A percentile compares a stretch with the other conserved stretches of the same genome.
These are phyloP conservation scores for Amaranthus palmeri DNA, from an alignment of 148 eudicot species.

Conservation along the genomic window DNA sequence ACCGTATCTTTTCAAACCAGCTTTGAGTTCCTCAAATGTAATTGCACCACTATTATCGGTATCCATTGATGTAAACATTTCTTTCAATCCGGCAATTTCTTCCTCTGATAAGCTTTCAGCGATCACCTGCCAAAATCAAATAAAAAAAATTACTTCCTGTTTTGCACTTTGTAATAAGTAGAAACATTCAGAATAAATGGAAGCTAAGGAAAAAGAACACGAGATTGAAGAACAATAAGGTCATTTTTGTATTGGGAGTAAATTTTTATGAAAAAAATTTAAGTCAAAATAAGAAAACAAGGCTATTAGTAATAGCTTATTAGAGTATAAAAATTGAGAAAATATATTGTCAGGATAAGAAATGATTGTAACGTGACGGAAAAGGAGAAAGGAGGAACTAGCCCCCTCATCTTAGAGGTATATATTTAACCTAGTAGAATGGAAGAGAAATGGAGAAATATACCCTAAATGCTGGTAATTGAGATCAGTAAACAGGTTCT, in stretches of 20 bases:
- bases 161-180: neutral
- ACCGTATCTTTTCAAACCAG: slow-evolving; percentile 88
- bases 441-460: no score
- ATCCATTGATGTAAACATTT: slow-evolving; percentile 95
- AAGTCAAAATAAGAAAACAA: no score
- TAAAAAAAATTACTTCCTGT: neutral
- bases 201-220: neutral
- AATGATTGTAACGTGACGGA: no score
- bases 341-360: no score
- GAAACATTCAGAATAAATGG: neutral
- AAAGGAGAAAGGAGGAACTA: neutral
- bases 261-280: no score
- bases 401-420: no score
- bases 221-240: neutral
- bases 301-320: no score
- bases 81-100: slow-evolving; percentile 91
- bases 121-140: slow-evolving; percentile 58
- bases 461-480: neutral
- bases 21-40: slow-evolving; percentile 95
- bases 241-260: no score
- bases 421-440: no score
- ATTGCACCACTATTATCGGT: slow-evolving; percentile 97
- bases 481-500: neutral
- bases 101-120: slow-evolving; percentile 99
- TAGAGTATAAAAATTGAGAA: no score